Conservation (phyloP, 805 yeast genomes). For the Naumovozyma dairenensis region DNA sequence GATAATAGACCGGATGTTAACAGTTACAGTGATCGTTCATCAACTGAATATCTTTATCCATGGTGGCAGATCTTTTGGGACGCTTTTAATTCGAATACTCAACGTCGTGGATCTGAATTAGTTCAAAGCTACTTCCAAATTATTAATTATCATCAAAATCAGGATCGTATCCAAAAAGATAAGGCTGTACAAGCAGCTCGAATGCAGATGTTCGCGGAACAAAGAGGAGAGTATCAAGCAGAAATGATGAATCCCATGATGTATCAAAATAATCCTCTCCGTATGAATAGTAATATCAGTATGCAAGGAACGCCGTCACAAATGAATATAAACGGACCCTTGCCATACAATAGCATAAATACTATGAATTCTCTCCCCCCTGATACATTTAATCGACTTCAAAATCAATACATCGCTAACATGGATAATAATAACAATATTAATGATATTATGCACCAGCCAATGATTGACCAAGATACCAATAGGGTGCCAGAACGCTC, state of each 20-base stretch:
- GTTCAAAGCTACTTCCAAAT: constrained; percentile 66
- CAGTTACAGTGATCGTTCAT: too few relatives aligned
- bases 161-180: constrained; percentile 42
- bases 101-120: constrained; percentile 47
- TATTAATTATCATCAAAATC: constrained; percentile 41
- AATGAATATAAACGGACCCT: background rate
- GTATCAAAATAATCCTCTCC: too few relatives aligned
- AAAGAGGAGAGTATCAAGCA: constrained; percentile 29
- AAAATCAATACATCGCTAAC: too few relatives aligned
- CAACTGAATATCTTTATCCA: constrained; percentile 78
- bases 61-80: constrained; percentile 99
- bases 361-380: too few relatives aligned
- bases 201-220: constrained; percentile 34
- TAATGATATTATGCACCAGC: too few relatives aligned
- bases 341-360: background rate
- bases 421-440: too few relatives aligned
- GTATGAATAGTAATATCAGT: background rate
- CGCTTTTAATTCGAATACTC: constrained; percentile 70
- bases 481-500: too few relatives aligned
- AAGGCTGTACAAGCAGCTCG: constrained; percentile 36
- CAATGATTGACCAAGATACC: too few relatives aligned
- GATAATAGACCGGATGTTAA: too few relatives aligned
- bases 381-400: too few relatives aligned
- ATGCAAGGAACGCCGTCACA: background rate
- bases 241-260: constrained; percentile 23